phyloP scores from a whole-genome alignment of 2,329 filamentous ascomycete species.

The Aspergillus uvarum region DNA sequence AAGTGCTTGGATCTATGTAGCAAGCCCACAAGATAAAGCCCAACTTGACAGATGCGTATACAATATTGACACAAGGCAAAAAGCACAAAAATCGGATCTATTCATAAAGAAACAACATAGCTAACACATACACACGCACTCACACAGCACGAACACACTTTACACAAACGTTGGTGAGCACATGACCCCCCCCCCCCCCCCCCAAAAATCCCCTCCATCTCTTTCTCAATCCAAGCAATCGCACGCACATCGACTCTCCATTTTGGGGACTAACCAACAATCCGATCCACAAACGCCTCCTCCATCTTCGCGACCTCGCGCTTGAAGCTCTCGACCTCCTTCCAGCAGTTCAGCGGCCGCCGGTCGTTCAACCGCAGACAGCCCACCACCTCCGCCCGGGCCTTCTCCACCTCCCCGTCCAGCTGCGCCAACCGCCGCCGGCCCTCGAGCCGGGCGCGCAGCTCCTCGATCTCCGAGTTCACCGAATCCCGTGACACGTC shows the following conservation, averaged over 20 bases:
- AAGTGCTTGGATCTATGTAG: no score
- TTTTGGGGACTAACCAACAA: slow-evolving; percentile 45
- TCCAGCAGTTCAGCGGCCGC: slow-evolving; percentile 89
- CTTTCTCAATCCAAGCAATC: slow-evolving; percentile 12
- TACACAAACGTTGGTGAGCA: no score
- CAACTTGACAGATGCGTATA: no score
- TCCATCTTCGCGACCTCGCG: slow-evolving; percentile 83
- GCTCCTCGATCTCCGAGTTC: slow-evolving; percentile 56
- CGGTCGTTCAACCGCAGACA: slow-evolving; percentile 84
- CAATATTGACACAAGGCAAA: background rate
- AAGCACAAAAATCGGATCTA: background rate
- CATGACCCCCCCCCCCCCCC: no score
- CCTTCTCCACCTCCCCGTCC: slow-evolving; percentile 70
- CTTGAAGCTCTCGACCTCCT: slow-evolving; percentile 89
- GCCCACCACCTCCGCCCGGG: slow-evolving; percentile 71
- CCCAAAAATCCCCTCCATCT: background rate
- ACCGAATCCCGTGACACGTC: slow-evolving; percentile 55
- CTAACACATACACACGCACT: background rate
- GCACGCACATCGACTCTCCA: slow-evolving; percentile 11
- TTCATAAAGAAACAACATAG: background rate
- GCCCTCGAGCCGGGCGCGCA: slow-evolving; percentile 60
- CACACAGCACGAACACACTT: background rate
- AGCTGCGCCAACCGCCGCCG: slow-evolving; percentile 62
- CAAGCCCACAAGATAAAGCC: no score
- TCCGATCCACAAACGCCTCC: slow-evolving; percentile 81